phyloP scores from a whole-genome alignment of 108 stramenopile species.

The Nitzschia sp. region DNA sequence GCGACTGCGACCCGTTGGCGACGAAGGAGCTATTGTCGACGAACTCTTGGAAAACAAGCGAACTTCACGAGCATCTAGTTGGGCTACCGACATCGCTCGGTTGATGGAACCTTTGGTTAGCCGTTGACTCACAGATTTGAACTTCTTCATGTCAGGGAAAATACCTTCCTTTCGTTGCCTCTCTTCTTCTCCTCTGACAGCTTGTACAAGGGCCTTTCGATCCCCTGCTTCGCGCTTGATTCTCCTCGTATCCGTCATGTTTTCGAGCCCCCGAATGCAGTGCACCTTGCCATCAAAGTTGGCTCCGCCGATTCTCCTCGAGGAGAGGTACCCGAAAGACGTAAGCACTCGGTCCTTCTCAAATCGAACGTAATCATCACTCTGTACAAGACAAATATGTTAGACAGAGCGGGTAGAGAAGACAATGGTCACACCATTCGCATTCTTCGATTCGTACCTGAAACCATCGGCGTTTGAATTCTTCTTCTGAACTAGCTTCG shows the following conservation, averaged over 20 bases:
- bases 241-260: conserved; percentile 8
- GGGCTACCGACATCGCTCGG: conserved; percentile 13
- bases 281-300: conserved; percentile 17
- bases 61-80: conserved; percentile 18
- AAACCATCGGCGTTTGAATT: conserved; percentile 12
- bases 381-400: not conserved
- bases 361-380: conserved; percentile 29
- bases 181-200: conserved; percentile 23
- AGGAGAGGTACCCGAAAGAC: conserved; percentile 22
- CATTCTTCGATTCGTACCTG: conserved; percentile 14
- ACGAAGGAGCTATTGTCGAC: too few species aligned
- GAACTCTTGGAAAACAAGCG: not conserved
- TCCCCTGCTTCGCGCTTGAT: conserved; percentile 13
- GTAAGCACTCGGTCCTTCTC: conserved; percentile 28
- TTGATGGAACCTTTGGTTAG: conserved; percentile 17
- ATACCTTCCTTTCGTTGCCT: conserved; percentile 18
- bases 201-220: conserved; percentile 21
- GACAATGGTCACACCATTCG: not conserved
- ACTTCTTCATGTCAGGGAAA: conserved; percentile 15
- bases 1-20: too few species aligned
- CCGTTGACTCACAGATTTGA: conserved; percentile 8
- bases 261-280: conserved; percentile 25
- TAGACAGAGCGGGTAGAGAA: not conserved
- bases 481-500: not conserved
- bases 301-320: conserved; percentile 4